phyloP scores from a whole-genome alignment of 257 asterid genomes.

The Przewalskia tangutica region DNA sequence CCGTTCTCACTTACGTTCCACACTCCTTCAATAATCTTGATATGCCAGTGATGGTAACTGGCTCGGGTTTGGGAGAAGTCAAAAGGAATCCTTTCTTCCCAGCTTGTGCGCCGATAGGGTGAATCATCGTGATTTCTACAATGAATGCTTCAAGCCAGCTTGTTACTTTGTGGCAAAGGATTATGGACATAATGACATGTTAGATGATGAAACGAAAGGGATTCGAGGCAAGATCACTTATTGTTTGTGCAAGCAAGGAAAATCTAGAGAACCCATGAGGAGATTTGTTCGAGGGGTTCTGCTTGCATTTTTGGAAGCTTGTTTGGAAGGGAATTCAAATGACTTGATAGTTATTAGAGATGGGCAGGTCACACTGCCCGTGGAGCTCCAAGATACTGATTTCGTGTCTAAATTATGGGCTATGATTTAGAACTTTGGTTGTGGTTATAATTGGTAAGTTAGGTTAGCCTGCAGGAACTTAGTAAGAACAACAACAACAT shows the following conservation, averaged over 20 bases:
- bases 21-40: slow-evolving; percentile 43
- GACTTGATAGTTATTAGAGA: slow-evolving; percentile 42
- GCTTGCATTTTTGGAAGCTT: slow-evolving; percentile 67
- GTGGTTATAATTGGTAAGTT: not conserved
- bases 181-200: slow-evolving; percentile 78
- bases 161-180: slow-evolving; percentile 68
- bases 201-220: slow-evolving; percentile 70
- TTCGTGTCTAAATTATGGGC: slow-evolving; percentile 18
- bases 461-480: not conserved
- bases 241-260: slow-evolving; percentile 76
- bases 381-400: slow-evolving; percentile 46
- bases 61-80: slow-evolving; percentile 75
- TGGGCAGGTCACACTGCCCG: slow-evolving; percentile 34
- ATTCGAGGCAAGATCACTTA: slow-evolving; percentile 44
- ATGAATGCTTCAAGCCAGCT: slow-evolving; percentile 48
- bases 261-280: slow-evolving; percentile 70
- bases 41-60: slow-evolving; percentile 42
- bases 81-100: slow-evolving; percentile 53
- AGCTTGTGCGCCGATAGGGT: slow-evolving; percentile 77
- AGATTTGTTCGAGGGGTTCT: slow-evolving; percentile 59
- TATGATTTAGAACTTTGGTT: not conserved
- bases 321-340: slow-evolving; percentile 33
- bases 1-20: slow-evolving; percentile 54
- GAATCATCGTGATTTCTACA: slow-evolving; percentile 63
- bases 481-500: no score